Conservation (phyloP, 2,329 filamentous ascomycete genomes). For the Dryadomyces sulphureus region DNA sequence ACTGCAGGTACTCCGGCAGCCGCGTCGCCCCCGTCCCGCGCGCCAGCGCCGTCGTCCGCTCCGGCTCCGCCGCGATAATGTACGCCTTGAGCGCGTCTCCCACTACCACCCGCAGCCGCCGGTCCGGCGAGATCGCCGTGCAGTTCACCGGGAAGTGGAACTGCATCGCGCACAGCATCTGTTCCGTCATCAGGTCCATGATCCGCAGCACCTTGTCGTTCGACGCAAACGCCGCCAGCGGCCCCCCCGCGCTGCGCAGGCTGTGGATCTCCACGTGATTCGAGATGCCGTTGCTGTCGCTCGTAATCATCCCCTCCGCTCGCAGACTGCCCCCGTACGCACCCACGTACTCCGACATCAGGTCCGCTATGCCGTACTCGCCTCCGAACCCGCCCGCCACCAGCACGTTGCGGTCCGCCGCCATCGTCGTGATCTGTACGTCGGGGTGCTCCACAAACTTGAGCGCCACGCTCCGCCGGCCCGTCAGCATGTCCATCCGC, state of each 20-base stretch:
- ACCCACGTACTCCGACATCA: slow-evolving; percentile 20
- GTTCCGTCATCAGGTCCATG: slow-evolving; percentile 43
- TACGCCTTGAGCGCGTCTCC: slow-evolving; percentile 52
- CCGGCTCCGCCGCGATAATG: slow-evolving; percentile 55
- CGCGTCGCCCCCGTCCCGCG: slow-evolving; percentile 10
- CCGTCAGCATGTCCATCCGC: slow-evolving; percentile 35
- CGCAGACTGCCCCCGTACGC: slow-evolving; percentile 19
- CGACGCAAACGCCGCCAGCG: slow-evolving; percentile 44
- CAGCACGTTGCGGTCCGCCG: slow-evolving; percentile 37
- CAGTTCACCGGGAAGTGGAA: slow-evolving; percentile 58
- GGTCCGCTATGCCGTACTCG: slow-evolving; percentile 33
- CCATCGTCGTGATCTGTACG: slow-evolving; percentile 33
- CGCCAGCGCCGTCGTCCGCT: slow-evolving; percentile 15
- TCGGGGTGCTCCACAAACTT: slow-evolving; percentile 23
- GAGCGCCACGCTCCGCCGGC: slow-evolving; percentile 28
- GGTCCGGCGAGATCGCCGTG: slow-evolving; percentile 55
- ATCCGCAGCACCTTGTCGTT: slow-evolving; percentile 46
- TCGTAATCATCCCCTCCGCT: slow-evolving; percentile 32
- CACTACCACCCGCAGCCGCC: slow-evolving; percentile 56
- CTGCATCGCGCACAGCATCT: slow-evolving; percentile 33
- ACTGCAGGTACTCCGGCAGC: slow-evolving; percentile 29
- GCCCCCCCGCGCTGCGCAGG: slow-evolving; percentile 33
- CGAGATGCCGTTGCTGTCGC: slow-evolving; percentile 39
- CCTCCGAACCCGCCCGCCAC: slow-evolving; percentile 45
- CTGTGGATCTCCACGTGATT: slow-evolving; percentile 48